Conservation (phyloP, 1,284 basidiomycete genomes). For the Irpex sp. region DNA sequence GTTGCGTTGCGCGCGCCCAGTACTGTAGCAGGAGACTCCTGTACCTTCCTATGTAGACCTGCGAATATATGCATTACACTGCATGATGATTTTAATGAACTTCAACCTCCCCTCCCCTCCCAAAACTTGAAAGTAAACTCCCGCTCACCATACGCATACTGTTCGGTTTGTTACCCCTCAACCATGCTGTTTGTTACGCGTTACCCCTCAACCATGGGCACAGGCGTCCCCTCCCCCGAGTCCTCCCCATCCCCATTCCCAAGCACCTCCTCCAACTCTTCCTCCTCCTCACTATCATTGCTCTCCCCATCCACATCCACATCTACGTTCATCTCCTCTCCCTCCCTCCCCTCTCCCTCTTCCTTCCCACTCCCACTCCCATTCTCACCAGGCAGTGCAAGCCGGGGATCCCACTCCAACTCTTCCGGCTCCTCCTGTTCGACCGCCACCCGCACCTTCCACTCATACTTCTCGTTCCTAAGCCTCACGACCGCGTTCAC, state of each 20-base stretch:
- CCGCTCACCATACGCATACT: too few species aligned
- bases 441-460: constrained; percentile 69
- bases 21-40: too few species aligned
- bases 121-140: too few species aligned
- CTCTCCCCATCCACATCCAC: constrained; percentile 27
- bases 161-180: too few species aligned
- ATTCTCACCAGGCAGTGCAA: too few species aligned
- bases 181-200: too few species aligned
- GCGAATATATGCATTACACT: too few species aligned
- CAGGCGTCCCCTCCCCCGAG: constrained; percentile 22
- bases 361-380: constrained; percentile 8
- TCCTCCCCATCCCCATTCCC: constrained; percentile 28
- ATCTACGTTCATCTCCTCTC: constrained; percentile 20
- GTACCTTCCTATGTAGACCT: too few species aligned
- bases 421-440: constrained; percentile 75
- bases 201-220: background rate
- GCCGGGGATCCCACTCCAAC: constrained; percentile 60
- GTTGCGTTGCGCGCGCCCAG: too few species aligned
- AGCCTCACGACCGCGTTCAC: constrained; percentile 69
- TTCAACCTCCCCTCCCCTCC: too few species aligned
- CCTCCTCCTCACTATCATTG: constrained; percentile 39
- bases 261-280: constrained; percentile 37
- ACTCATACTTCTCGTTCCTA: constrained; percentile 66
- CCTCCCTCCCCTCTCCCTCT: constrained; percentile 12
- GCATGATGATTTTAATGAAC: too few species aligned